Conservation (phyloP, 352 stramenopile species). For the Pseudoperonospora humuli region DNA sequence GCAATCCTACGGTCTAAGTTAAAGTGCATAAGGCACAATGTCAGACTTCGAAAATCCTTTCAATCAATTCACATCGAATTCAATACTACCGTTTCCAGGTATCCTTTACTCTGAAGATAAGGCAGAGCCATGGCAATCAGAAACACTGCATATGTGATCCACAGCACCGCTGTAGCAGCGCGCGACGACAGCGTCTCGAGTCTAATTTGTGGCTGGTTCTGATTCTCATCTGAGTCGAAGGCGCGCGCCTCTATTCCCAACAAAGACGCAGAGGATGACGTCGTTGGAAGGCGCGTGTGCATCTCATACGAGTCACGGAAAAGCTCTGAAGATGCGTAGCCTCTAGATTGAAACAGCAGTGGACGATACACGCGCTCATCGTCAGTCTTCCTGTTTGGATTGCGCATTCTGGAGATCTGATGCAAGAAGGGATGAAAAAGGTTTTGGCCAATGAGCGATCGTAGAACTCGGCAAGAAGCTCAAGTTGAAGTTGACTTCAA, state of each 20-base stretch:
- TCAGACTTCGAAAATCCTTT: slow-evolving; percentile 9
- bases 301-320: slow-evolving; percentile 78
- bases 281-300: slow-evolving; percentile 40
- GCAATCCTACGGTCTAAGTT: slow-evolving; percentile 41
- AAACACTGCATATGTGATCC: slow-evolving; percentile 73
- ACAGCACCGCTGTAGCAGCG: slow-evolving; percentile 62
- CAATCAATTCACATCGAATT: neutral
- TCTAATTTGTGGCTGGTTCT: slow-evolving; percentile 51
- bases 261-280: slow-evolving; percentile 23
- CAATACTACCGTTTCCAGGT: slow-evolving; percentile 47
- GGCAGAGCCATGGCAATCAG: slow-evolving; percentile 54
- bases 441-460: slow-evolving; percentile 17
- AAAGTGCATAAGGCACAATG: slow-evolving; percentile 2
- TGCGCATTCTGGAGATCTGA: slow-evolving; percentile 8
- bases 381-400: slow-evolving; percentile 10
- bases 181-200: slow-evolving; percentile 73
- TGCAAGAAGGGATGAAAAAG: slow-evolving; percentile 5
- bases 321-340: slow-evolving; percentile 76
- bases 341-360: slow-evolving; percentile 69
- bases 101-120: slow-evolving; percentile 73
- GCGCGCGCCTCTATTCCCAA: slow-evolving; percentile 7
- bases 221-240: slow-evolving; percentile 12
- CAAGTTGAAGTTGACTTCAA: slow-evolving; percentile 25
- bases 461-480: slow-evolving; percentile 2
- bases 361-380: slow-evolving; percentile 62